These are phyloP conservation scores for Zygnema circumcarinatum DNA, from an alignment of 139 green algal species.

Conservation along the genomic window DNA sequence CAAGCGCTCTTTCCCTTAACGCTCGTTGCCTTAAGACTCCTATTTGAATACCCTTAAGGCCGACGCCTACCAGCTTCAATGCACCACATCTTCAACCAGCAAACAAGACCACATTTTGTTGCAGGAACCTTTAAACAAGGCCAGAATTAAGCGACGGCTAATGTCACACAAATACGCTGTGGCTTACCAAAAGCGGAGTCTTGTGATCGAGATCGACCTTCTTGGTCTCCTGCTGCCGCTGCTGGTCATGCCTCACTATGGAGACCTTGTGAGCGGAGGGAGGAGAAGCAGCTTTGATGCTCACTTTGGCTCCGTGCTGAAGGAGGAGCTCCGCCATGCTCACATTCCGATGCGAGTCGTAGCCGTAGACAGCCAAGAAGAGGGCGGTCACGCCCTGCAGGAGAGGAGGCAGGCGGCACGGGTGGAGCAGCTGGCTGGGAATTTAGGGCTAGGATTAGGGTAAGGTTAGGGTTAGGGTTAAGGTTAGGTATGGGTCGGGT, in stretches of 20 bases:
- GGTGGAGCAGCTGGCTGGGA: too few relatives aligned
- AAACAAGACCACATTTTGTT: too few relatives aligned
- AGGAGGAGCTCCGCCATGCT: slow-evolving; percentile 21
- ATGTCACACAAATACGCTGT: too few relatives aligned
- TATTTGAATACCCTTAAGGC: too few relatives aligned
- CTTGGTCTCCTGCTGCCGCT: neutral
- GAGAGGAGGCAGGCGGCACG: neutral
- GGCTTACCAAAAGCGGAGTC: slow-evolving; percentile 27
- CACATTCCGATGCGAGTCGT: slow-evolving; percentile 11
- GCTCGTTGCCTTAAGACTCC: too few relatives aligned
- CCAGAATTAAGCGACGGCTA: too few relatives aligned
- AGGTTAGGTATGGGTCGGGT: neutral
- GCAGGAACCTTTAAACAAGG: too few relatives aligned
- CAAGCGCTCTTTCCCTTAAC: too few relatives aligned
- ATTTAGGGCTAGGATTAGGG: too few relatives aligned
- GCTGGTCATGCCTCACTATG: slow-evolving; percentile 20
- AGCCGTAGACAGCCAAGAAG: slow-evolving; percentile 27
- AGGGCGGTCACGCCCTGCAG: slow-evolving; percentile 37
- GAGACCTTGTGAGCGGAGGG: slow-evolving; percentile 22
- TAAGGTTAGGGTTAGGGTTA: too few relatives aligned
- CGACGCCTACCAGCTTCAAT: too few relatives aligned
- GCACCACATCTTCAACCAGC: too few relatives aligned
- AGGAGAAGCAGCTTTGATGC: neutral
- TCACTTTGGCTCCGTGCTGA: slow-evolving; percentile 27
- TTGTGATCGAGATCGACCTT: slow-evolving; percentile 37